Percentiles rank a stretch among this genome's conserved stretches.
These are phyloP conservation scores for Penicillium sp. DNA, from an alignment of 2,329 filamentous ascomycete genomes.

Conservation along the genomic window DNA sequence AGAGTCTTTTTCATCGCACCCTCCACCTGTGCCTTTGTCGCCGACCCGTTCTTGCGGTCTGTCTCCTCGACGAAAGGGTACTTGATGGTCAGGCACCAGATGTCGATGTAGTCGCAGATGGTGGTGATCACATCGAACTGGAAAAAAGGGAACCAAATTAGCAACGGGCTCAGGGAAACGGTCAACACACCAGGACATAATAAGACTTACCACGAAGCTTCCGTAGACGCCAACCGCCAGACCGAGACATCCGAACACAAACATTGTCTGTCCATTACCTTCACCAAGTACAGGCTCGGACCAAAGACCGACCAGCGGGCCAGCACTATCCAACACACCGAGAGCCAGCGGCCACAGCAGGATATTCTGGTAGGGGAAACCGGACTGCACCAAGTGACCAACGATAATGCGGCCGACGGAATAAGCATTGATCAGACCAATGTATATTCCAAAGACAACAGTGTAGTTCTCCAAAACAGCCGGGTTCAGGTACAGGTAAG, in stretches of 20 bases:
- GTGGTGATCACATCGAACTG: slow-evolving; percentile 88
- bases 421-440: slow-evolving; percentile 89
- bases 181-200: neutral
- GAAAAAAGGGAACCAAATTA: neutral
- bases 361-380: slow-evolving; percentile 89
- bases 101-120: slow-evolving; percentile 97
- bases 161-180: neutral
- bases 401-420: slow-evolving; percentile 94
- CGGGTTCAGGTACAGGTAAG: slow-evolving; percentile 83
- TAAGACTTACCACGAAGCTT: slow-evolving; percentile 72
- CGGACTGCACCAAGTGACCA: slow-evolving; percentile 82
- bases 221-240: slow-evolving; percentile 87
- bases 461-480: slow-evolving; percentile 78
- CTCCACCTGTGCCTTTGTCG: slow-evolving; percentile 27
- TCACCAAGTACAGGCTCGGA: slow-evolving; percentile 67
- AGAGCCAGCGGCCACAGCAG: slow-evolving; percentile 73
- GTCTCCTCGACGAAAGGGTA: slow-evolving; percentile 58
- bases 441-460: slow-evolving; percentile 85
- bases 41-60: slow-evolving; percentile 23
- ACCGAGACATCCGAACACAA: slow-evolving; percentile 85
- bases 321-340: slow-evolving; percentile 77
- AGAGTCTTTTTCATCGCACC: slow-evolving; percentile 28
- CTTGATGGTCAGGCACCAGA: slow-evolving; percentile 98
- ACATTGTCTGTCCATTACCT: slow-evolving; percentile 84
- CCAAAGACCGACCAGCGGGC: slow-evolving; percentile 67